These are phyloP conservation scores for Tremella mesenterica DNA, from an alignment of 768 basidiomycete species.

Conservation along the genomic window DNA sequence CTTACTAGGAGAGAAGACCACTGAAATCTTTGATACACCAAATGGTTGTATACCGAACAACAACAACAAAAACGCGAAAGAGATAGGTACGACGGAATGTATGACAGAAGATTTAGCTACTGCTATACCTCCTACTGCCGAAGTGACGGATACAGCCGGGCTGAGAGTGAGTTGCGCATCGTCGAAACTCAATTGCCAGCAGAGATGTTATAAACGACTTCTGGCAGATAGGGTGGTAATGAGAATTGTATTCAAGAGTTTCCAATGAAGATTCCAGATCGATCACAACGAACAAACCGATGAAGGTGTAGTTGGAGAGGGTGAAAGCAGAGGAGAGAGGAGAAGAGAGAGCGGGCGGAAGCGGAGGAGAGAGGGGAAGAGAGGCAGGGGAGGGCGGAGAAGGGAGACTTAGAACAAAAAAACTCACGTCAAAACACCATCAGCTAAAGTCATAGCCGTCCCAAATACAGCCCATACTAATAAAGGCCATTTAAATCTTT, in stretches of 20 bases:
- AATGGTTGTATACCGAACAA: slow-evolving; percentile 58
- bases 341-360: neutral
- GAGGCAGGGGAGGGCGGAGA: no score
- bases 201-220: no score
- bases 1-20: slow-evolving; percentile 54
- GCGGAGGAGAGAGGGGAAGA: no score
- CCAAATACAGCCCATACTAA: slow-evolving; percentile 59
- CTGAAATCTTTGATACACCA: slow-evolving; percentile 53
- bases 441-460: slow-evolving; percentile 59
- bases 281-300: no score
- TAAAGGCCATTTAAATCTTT: slow-evolving; percentile 49
- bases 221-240: no score
- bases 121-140: slow-evolving; percentile 61
- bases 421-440: slow-evolving; percentile 56
- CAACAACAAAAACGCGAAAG: slow-evolving; percentile 54
- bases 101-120: slow-evolving; percentile 53
- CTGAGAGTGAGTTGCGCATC: neutral
- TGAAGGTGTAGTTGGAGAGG: no score
- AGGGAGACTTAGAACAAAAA: no score
- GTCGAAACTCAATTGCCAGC: no score
- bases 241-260: no score
- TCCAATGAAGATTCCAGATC: neutral
- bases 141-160: slow-evolving; percentile 59
- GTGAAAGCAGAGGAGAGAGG: no score
- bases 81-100: slow-evolving; percentile 53